A percentile compares a stretch with the other conserved stretches of the same genome.
Evolutionary conservation across 108 stramenopile species (phyloP).

Genomic region (Skeletonema costatum): DNA sequence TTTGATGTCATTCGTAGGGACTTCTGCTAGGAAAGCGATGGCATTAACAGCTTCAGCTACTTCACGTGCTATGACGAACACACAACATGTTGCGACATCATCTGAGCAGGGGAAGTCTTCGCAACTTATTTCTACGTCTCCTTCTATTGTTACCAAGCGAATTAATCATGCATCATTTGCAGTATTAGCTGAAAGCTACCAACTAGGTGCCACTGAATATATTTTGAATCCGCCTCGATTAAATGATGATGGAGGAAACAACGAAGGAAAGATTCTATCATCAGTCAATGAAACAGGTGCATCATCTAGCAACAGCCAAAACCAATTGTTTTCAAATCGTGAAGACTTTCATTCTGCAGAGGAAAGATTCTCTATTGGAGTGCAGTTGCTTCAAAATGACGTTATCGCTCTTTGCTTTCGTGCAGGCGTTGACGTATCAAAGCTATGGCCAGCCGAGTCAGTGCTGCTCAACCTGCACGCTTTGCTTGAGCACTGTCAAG

Average conservation of each 20-base stretch:
- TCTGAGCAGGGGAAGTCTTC: constrained; percentile 25
- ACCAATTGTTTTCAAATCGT: constrained; percentile 14
- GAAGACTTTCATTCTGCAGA: constrained; percentile 42
- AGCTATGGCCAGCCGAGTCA: constrained; percentile 82
- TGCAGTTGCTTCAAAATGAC: constrained; percentile 85
- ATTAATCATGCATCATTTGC: constrained; percentile 67
- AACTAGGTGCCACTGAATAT: constrained; percentile 28
- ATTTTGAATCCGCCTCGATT: constrained; percentile 40
- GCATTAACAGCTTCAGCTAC: constrained; percentile 20
- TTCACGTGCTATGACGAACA: constrained; percentile 1
- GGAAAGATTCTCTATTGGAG: constrained; percentile 78
- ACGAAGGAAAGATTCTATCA: constrained; percentile 7
- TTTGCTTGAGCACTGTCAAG: constrained; percentile 38
- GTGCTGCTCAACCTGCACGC: constrained; percentile 75
- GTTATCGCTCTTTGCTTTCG: constrained; percentile 77
- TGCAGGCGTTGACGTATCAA: constrained; percentile 71
- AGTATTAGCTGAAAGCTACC: constrained; percentile 59
- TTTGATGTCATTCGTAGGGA: constrained; percentile 31
- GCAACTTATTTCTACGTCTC: constrained; percentile 33
- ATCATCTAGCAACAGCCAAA: constrained; percentile 12
- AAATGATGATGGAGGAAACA: constrained; percentile 11
- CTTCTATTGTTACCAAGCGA: constrained; percentile 40
- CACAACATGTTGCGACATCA: constrained; percentile 25
- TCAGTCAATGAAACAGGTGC: constrained; percentile 20
- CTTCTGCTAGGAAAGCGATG: constrained; percentile 35